Evolutionary conservation across 2,329 filamentous ascomycete species (phyloP).

Genomic region (Cryphonectria japonica): DNA sequence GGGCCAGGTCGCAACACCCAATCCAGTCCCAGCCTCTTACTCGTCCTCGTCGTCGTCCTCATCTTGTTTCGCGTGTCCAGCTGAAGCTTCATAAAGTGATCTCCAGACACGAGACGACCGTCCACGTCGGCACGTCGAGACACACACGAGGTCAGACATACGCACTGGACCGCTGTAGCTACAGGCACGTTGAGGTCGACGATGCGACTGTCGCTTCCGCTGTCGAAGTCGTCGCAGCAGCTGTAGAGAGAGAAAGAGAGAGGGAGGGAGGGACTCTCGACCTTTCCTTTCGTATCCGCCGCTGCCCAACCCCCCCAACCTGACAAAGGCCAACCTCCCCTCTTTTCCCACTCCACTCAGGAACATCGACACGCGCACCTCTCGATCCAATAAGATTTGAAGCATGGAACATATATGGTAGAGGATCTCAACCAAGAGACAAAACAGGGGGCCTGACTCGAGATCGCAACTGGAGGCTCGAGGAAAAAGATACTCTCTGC

Average conservation of each 20-base stretch:
- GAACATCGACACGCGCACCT: not conserved
- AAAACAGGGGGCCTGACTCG: constrained; percentile 10
- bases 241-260: not conserved
- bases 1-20: not conserved
- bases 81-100: not conserved
- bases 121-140: not conserved
- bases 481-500: not conserved
- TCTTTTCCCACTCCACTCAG: not conserved
- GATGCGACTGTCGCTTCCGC: constrained; percentile 16
- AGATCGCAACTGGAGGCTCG: constrained; percentile 8
- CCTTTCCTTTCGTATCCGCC: not conserved
- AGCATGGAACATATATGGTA: constrained; percentile 23
- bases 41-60: not conserved
- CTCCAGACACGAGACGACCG: constrained; percentile 2
- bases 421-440: constrained; percentile 13
- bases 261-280: not conserved
- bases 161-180: not conserved
- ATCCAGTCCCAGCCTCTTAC: constrained; percentile 1
- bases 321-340: not conserved
- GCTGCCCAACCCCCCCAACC: constrained; percentile 10
- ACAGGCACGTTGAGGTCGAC: not conserved
- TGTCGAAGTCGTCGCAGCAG: constrained; percentile 4
- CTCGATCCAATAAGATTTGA: not conserved
- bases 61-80: not conserved
- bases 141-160: not conserved